These are phyloP conservation scores for Puccinia triticina DNA, from an alignment of 1,284 basidiomycete species.

Conservation along the genomic window DNA sequence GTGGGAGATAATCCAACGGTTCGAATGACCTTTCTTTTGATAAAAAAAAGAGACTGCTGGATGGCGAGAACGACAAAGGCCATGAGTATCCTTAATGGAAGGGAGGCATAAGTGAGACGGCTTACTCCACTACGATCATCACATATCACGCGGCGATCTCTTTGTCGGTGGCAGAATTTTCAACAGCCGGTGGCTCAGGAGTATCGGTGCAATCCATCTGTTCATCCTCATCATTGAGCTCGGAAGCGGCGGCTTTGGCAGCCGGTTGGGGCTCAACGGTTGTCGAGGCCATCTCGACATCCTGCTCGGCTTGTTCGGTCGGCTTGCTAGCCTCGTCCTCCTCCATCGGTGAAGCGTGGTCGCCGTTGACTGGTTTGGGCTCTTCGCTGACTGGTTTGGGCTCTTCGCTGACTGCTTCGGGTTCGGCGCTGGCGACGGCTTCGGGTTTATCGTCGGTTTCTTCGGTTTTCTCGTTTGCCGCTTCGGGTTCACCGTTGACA, in stretches of 20 bases:
- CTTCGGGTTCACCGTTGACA: neutral
- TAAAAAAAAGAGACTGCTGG: neutral
- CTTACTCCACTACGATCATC: neutral
- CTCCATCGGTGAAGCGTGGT: constrained; percentile 11
- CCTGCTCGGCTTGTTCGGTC: neutral
- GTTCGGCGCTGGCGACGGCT: neutral
- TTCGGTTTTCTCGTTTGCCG: neutral
- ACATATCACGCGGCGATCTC: neutral
- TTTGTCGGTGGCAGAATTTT: neutral
- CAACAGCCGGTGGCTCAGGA: neutral
- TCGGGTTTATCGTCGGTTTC: neutral
- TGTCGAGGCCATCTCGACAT: constrained; percentile 11
- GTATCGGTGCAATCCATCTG: constrained; percentile 31
- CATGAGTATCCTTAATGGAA: neutral
- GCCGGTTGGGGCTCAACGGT: neutral
- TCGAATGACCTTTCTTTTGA: too few species aligned
- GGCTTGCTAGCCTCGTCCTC: neutral
- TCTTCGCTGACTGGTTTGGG: neutral
- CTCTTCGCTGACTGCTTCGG: neutral
- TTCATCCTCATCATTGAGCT: neutral
- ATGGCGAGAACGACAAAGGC: neutral
- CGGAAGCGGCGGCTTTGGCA: neutral
- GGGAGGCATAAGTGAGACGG: too few species aligned
- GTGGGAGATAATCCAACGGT: too few species aligned
- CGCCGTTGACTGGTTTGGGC: neutral